phyloP scores from a whole-genome alignment of 768 basidiomycete genomes.

The Lactifluus piperatus region DNA sequence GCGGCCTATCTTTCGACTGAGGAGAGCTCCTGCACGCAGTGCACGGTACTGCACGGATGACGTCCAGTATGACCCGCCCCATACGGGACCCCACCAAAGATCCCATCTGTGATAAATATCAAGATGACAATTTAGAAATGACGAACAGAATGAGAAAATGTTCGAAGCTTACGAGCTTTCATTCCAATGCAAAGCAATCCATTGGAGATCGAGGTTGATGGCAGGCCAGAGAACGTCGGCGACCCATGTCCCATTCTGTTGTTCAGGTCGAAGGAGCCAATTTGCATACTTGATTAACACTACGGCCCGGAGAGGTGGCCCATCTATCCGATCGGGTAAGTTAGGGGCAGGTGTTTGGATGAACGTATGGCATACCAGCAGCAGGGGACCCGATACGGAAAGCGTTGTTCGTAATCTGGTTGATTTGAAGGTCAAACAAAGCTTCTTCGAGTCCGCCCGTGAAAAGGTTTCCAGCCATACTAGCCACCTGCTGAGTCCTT shows the following conservation, averaged over 20 bases:
- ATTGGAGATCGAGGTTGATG: conserved; percentile 10
- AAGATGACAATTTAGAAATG: neutral
- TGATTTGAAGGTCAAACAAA: conserved; percentile 1
- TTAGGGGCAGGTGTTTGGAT: neutral
- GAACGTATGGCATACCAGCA: neutral
- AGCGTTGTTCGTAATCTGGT: neutral
- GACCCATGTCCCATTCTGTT: conserved; percentile 10
- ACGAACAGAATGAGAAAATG: neutral
- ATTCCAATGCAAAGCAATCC: conserved; percentile 3
- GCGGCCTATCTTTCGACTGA: conserved; percentile 2
- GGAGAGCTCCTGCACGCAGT: neutral
- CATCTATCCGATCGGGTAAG: neutral
- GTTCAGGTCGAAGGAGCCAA: conserved; percentile 6
- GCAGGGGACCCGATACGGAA: neutral
- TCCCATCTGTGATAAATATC: neutral
- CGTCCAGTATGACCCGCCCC: conserved; percentile 14
- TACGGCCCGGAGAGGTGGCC: conserved; percentile 6
- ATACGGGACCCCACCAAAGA: conserved; percentile 12
- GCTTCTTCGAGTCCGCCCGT: conserved; percentile 9
- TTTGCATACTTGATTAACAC: conserved; percentile 11
- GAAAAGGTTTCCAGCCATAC: neutral
- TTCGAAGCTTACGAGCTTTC: neutral
- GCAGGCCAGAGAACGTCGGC: conserved; percentile 11
- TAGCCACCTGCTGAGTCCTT: conserved; percentile 8
- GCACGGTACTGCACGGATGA: conserved; percentile 12